Base-by-base conservation (phyloP, 176 grass and related monocot species). In the Zoysia pacifica region DNA sequence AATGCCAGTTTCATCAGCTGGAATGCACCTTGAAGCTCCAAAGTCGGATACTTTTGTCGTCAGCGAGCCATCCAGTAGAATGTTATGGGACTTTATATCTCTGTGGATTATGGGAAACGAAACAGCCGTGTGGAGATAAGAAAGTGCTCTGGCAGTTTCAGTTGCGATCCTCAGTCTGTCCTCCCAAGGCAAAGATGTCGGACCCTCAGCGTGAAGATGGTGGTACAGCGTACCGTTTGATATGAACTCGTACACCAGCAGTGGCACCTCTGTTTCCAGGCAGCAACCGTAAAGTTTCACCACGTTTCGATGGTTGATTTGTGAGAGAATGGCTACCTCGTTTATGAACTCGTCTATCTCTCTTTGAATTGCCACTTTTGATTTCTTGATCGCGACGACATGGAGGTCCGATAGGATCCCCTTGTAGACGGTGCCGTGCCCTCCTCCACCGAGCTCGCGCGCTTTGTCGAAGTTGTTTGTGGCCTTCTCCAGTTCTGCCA, bases 21-120 rank as follows among this genome's bases (percentile, higher is more conserved):
- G 54, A 58, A 58, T 58, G 54, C 54, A 58, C 54, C 54, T 58
- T 58, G 54, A 58, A 58, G 54, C 54, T 58, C 54, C 54, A 19
- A 58, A 58, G 16, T 58, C 54, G 8, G 54, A 58, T 19, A 58
- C 54, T 19, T 58, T 58, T 58, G 16, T 19, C 7, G 54, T 58
- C 8, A 58, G 6, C 7, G 54, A 58, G 16, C 18, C 54, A 58
- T 58, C 54, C 54, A 58, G 8, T 58, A 58, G 54, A 18, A 58
- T 58, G 6, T 58, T 58, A 8, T 58, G 54, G 54, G 54, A 58
- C 54, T 58, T 58, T 1, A 58, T 58, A 58, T 58, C 54, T 2
- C 54, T 58, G 15, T 55, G 53, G 4, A 55, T 55, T 18, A 55
- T 55, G 2, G 53, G 53, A 16, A 55, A 18, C 6, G 54, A n/a